Conservation (phyloP, 129 eudicot genomes). For the Arctium lappa region DNA sequence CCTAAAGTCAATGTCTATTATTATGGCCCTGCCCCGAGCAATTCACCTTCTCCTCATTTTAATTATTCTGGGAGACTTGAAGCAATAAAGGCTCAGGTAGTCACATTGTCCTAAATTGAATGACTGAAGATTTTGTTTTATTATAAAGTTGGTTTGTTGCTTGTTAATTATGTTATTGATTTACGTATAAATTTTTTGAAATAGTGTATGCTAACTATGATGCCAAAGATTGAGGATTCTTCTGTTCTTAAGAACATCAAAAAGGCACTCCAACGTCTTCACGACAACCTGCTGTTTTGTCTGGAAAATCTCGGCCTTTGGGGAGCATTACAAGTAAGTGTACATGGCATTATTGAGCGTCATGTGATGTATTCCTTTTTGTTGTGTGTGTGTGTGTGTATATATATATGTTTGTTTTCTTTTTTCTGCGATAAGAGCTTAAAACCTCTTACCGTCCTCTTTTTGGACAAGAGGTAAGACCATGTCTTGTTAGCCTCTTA, state of each 20-base stretch:
- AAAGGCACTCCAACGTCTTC: slow-evolving; percentile 63
- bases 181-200: slow-evolving; percentile 13
- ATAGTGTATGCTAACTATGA: slow-evolving; percentile 52
- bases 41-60: slow-evolving; percentile 20
- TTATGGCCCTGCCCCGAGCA: slow-evolving; percentile 36
- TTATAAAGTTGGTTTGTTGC: not conserved
- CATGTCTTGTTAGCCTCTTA: too few relatives aligned
- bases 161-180: slow-evolving; percentile 9
- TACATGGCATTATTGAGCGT: not conserved
- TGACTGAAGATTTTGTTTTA: not conserved
- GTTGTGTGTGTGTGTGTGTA: not conserved
- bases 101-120: not conserved
- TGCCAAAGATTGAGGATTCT: slow-evolving; percentile 37
- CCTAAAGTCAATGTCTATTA: slow-evolving; percentile 63
- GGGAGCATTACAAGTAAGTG: slow-evolving; percentile 80
- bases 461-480: too few relatives aligned
- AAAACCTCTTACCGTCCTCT: too few relatives aligned
- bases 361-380: not conserved
- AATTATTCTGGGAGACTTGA: slow-evolving; percentile 47
- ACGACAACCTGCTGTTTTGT: slow-evolving; percentile 58
- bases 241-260: slow-evolving; percentile 37
- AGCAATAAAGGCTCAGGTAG: slow-evolving; percentile 70
- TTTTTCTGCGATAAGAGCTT: too few relatives aligned
- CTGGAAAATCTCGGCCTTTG: slow-evolving; percentile 83
- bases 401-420: not conserved